Evolutionary conservation across 371 early-diverging fungal genomes (phyloP), one percentile per base, ranked within the genome.

Genomic region (Cokeromyces recurvatus): DNA sequence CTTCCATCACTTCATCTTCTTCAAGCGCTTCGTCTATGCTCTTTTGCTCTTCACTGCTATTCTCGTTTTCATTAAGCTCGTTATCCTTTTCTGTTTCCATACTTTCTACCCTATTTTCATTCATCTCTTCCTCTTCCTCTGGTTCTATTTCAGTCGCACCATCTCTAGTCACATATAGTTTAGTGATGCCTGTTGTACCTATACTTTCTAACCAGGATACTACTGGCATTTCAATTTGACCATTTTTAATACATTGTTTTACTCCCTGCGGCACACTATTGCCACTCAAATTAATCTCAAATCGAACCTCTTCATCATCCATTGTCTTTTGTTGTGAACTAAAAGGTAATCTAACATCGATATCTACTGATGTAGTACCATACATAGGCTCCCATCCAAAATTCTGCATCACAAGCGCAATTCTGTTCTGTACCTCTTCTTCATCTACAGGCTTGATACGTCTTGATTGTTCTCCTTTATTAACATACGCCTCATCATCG

Each of bases 251-350:
- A 41, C 76, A 36, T 10, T 55, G 51, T 40, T 59, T 66, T 12
- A 81, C 19, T 4, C 82, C 82, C 32, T 74, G 70, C 25, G 75
- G 61, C 11, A 81, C 73, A 64, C 71, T 78, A 0, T 43, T 36
- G 0, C 82, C 82, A 17, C 68, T 65, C 42, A 81, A 44, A 0
- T 46, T 40, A 11, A 80, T 46, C 27, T 57, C 51, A 20, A 55
- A 46, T 21, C 38, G 14, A 7, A 29, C 19, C 5, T 14, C 29
- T 11, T 24, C 39, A 20, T 35, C 24, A 12, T 12, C 20, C 11
- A 22, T 17, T 12, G 21, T 20, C 27, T 19, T 7, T 23, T 32
- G 12, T n/a, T 17, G 17, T 24, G 3, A 25, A 17, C 11, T 0
- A 3, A 16, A 3, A n/a, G 16, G 14, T 19, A 15, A 14, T 43